A percentile compares a stretch with the other conserved stretches of the same genome.
These are phyloP conservation scores for Pulveroboletus frians DNA, from an alignment of 768 basidiomycete species.

Conservation along the genomic window DNA sequence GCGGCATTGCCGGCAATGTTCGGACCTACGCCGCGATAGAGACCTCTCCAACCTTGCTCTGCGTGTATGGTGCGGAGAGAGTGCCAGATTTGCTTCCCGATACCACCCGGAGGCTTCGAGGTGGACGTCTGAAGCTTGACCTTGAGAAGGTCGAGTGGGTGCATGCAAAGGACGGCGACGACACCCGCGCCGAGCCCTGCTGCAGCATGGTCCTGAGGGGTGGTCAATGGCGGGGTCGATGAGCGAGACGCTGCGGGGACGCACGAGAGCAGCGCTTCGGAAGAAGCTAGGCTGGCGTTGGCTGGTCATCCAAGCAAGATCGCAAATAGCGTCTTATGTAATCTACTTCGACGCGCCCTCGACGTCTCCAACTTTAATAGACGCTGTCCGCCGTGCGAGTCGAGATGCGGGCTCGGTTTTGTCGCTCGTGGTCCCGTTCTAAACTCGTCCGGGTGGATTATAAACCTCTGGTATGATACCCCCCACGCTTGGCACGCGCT, in stretches of 20 bases:
- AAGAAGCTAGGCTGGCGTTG: slow-evolving; percentile 38
- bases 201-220: slow-evolving; percentile 84
- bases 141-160: slow-evolving; percentile 94
- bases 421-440: background rate
- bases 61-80: slow-evolving; percentile 69
- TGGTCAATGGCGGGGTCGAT: background rate
- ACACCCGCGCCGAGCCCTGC: slow-evolving; percentile 92
- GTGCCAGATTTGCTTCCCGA: slow-evolving; percentile 71
- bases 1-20: slow-evolving; percentile 94
- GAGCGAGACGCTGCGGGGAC: background rate
- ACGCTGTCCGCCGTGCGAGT: too few species aligned
- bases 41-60: slow-evolving; percentile 72
- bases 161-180: slow-evolving; percentile 91
- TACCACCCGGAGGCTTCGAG: slow-evolving; percentile 48
- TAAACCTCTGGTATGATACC: background rate
- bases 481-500: background rate
- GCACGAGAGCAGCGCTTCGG: slow-evolving; percentile 33
- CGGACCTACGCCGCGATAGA: slow-evolving; percentile 86
- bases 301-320: slow-evolving; percentile 24
- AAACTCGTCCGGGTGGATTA: background rate
- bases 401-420: too few species aligned
- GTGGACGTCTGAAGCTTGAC: slow-evolving; percentile 89
- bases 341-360: background rate
- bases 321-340: slow-evolving; percentile 13
- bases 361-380: too few species aligned